phyloP scores from a whole-genome alignment of 306 rosid species.

The Oemleria cerasiformis region DNA sequence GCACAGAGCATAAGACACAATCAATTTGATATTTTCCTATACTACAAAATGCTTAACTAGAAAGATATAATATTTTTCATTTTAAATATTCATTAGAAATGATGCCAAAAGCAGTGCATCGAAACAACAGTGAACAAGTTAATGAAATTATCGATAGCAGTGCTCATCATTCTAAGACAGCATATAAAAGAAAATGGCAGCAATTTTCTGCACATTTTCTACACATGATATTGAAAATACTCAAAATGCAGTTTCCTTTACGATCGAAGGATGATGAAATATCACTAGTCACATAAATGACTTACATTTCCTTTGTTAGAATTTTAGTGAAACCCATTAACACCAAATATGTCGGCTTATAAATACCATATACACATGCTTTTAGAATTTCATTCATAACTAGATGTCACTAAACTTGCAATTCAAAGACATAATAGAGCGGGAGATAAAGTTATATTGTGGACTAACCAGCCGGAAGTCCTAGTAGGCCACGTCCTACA shows the following conservation, averaged over 20 bases:
- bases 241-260: neutral
- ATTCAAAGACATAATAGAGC: neutral
- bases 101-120: neutral
- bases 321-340: neutral
- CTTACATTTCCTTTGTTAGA: neutral
- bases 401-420: neutral
- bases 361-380: neutral
- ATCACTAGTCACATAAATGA: neutral
- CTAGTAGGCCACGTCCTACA: constrained; percentile 71
- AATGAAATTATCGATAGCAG: no score
- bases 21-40: neutral
- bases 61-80: no score
- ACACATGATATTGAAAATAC: neutral
- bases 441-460: neutral
- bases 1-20: constrained; percentile 27
- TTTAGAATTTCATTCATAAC: neutral
- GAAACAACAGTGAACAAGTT: neutral
- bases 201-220: no score
- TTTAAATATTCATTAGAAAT: neutral
- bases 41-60: neutral
- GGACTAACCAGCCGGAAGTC: constrained; percentile 72
- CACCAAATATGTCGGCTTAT: neutral
- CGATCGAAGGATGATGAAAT: neutral
- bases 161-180: no score
- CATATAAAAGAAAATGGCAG: neutral